Evolutionary conservation across 2,329 filamentous ascomycete species (phyloP).

Genomic region (Epichloe festucae): DNA sequence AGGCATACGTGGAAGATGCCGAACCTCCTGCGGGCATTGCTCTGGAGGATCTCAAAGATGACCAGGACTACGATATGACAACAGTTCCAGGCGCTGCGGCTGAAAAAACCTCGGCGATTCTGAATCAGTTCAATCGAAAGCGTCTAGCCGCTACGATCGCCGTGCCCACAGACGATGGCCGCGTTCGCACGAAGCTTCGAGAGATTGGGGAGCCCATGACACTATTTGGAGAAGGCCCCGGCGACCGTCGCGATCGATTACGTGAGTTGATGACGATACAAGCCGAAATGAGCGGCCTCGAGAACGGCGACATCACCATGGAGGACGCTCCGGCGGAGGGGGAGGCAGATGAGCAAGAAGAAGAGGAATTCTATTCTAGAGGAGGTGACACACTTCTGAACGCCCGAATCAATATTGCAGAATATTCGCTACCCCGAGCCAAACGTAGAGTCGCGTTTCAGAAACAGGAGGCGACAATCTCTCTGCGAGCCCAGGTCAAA

Average conservation of each 20-base stretch:
- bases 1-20: conserved; percentile 87
- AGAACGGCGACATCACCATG: conserved; percentile 48
- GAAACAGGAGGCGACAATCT: conserved; percentile 68
- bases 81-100: conserved; percentile 54
- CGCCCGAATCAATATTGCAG: conserved; percentile 66
- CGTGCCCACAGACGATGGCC: conserved; percentile 85
- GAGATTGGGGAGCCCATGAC: conserved; percentile 90
- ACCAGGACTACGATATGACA: conserved; percentile 77
- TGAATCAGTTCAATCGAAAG: conserved; percentile 84
- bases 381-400: conserved; percentile 62
- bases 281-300: conserved; percentile 45
- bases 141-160: conserved; percentile 76
- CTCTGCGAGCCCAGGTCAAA: conserved; percentile 79
- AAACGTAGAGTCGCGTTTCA: conserved; percentile 66
- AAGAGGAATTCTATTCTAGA: conserved; percentile 92
- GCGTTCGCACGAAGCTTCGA: conserved; percentile 68
- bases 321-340: conserved; percentile 46
- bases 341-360: conserved; percentile 61
- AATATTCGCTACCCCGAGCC: conserved; percentile 72
- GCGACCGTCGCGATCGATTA: conserved; percentile 74
- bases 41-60: conserved; percentile 41
- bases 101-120: conserved; percentile 72
- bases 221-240: conserved; percentile 80
- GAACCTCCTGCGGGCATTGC: conserved; percentile 40
- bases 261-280: conserved; percentile 67